A percentile compares a stretch with the other conserved stretches of the same genome.
Conservation (phyloP, 345 rosid genomes). For the Firmiana major region DNA sequence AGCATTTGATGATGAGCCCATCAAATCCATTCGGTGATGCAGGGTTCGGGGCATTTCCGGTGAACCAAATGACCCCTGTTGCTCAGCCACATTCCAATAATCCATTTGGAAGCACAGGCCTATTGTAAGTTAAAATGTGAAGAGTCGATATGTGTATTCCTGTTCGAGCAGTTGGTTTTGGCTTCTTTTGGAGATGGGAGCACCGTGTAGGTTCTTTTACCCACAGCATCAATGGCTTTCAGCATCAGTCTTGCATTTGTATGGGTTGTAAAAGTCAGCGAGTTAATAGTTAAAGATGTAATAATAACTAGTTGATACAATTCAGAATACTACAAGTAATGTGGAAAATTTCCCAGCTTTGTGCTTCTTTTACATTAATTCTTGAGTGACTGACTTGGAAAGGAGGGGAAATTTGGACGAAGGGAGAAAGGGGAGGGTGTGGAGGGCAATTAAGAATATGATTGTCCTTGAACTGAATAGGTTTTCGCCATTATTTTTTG, state of each 20-base stretch:
- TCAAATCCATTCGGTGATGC: constrained; percentile 82
- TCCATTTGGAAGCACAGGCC: constrained; percentile 76
- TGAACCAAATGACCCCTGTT: constrained; percentile 21
- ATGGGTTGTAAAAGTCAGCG: constrained; percentile 30
- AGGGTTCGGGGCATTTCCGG: constrained; percentile 43
- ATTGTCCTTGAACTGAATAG: no score
- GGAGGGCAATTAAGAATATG: no score
- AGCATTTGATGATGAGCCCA: constrained; percentile 38
- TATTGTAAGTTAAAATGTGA: constrained; percentile 38
- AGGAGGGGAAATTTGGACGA: neutral
- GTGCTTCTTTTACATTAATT: neutral
- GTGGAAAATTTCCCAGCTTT: neutral
- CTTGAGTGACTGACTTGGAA: neutral
- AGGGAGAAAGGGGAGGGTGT: no score
- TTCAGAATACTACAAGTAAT: neutral
- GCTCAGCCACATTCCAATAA: constrained; percentile 49
- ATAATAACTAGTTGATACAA: constrained; percentile 10
- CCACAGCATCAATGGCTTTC: constrained; percentile 24
- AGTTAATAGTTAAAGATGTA: constrained; percentile 19
- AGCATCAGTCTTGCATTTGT: constrained; percentile 14
- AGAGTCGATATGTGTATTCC: constrained; percentile 7
- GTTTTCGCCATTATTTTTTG: no score
- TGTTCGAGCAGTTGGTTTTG: constrained; percentile 18
- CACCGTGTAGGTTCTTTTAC: neutral
- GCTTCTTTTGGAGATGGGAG: constrained; percentile 21